A percentile compares a stretch with the other conserved stretches of the same genome.
These are phyloP conservation scores for Eimeria brunetti DNA, from an alignment of 169 alveolate genomes.

Conservation along the genomic window DNA sequence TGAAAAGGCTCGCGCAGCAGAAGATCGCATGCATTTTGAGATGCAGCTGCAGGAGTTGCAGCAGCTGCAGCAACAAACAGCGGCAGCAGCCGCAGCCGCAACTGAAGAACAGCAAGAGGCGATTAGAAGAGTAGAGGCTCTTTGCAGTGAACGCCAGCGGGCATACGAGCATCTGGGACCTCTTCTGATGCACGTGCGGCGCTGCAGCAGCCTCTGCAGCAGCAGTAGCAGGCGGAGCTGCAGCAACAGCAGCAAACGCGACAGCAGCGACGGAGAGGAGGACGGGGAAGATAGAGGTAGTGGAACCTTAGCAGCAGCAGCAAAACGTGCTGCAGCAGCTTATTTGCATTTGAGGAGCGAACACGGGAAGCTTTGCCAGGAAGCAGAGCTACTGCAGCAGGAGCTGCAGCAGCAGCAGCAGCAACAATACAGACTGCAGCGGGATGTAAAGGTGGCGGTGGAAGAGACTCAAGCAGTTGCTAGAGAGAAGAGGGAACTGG, in stretches of 20 bases:
- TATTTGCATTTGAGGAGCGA: constrained; percentile 1
- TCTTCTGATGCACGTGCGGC: constrained; percentile 12
- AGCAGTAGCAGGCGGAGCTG: constrained; percentile 51
- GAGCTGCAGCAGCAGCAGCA: constrained; percentile 68
- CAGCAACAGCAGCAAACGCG: constrained; percentile 62
- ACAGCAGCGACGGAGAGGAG: constrained; percentile 52
- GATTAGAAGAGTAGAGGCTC: constrained; percentile 51
- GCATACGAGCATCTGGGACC: constrained; percentile 70
- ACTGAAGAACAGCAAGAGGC: constrained; percentile 61
- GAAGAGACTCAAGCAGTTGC: constrained; percentile 36
- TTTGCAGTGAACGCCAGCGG: constrained; percentile 47
- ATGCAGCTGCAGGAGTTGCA: constrained; percentile 70
- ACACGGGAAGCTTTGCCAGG: constrained; percentile 47
- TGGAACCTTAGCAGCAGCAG: constrained; percentile 55
- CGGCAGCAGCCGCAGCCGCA: constrained; percentile 50
- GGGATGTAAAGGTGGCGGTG: constrained; percentile 26
- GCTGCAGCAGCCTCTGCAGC: constrained; percentile 30
- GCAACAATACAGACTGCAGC: constrained; percentile 45
- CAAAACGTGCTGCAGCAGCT: constrained; percentile 68
- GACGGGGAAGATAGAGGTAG: not conserved
- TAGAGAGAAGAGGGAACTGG: constrained; percentile 52
- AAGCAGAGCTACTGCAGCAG: constrained; percentile 48
- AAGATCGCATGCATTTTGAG: constrained; percentile 45
- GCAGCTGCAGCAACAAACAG: constrained; percentile 61
- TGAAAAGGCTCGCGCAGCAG: constrained; percentile 69